Evolutionary conservation across 164 flowering plant genomes (phyloP), one percentile per base, ranked within the genome.

Genomic region (Houttuynia cordata): DNA sequence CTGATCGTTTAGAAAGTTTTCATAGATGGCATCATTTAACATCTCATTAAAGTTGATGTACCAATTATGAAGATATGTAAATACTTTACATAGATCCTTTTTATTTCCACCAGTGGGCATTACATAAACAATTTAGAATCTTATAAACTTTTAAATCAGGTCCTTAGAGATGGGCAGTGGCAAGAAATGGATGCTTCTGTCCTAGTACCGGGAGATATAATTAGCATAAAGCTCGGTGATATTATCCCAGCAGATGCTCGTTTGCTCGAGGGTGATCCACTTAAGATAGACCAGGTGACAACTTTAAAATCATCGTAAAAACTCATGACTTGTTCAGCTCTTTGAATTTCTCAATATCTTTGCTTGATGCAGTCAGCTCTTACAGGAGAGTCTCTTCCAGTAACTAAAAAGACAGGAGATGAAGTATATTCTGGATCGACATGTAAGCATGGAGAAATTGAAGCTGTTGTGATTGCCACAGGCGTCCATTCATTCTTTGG

Each of bases 231-330:
- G 75, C 89, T 87, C 60, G 96, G 96, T 56, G 92, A 85, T 74
- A 88, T 88, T 65, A 75, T 88, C 45, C 90, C 96, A 49, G 92
- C 96, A 53, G 96, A 88, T 81, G 92, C 96, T 51, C 90, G 90
- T 49, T 72, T 88, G 58, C 88, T 88, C 62, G 87, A 86, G 74
- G 94, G 91, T 72, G 91, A 85, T 58, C 75, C 96, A 8, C 70
- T 83, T 40, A 84, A 83, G 69, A 75, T 87, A 70, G 95, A 87
- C 63, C 95, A 87, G 89, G 95, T 71, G 78, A 80, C 45, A 74
- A 23, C 49, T 17, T 7, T 10, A 12, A 45, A 45, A 17, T 12
- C 14, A 12, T 12, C 3, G 9, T 45, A 45, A 12, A 45, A 12
- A 14, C 49, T 12, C 17, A 10, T 3, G 12, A 7, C 8, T 12